These are phyloP conservation scores for Rubia occidens DNA, from an alignment of 305 asterid genomes.

Conservation along the genomic window DNA sequence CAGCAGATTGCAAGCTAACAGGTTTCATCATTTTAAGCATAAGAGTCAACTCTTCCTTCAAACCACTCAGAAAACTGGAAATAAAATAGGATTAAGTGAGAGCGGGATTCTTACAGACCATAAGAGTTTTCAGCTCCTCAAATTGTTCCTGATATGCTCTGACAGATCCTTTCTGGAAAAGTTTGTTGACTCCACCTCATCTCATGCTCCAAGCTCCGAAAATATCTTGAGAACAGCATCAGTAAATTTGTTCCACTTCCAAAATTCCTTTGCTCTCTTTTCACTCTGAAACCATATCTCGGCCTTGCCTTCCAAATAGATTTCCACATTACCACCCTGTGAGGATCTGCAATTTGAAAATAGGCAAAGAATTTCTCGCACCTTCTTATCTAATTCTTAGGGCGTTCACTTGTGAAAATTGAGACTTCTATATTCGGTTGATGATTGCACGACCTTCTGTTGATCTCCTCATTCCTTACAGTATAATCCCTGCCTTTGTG, in stretches of 20 bases:
- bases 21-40: background rate
- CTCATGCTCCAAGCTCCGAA: background rate
- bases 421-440: background rate
- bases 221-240: background rate
- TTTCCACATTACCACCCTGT: background rate
- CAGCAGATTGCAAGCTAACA: too few relatives aligned
- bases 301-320: background rate
- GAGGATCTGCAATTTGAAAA: too few relatives aligned
- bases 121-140: too few relatives aligned
- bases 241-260: background rate
- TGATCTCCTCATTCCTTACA: too few relatives aligned
- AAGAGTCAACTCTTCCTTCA: background rate
- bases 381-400: background rate
- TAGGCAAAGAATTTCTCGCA: background rate
- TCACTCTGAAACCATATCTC: background rate
- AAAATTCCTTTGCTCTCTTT: too few relatives aligned
- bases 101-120: background rate
- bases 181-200: background rate
- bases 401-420: background rate
- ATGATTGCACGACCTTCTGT: background rate
- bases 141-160: too few relatives aligned
- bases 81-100: too few relatives aligned
- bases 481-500: too few relatives aligned
- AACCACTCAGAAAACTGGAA: background rate
- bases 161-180: background rate